Evolutionary conservation across 805 yeast genomes (phyloP).

Genomic region (Pichia scutulata): DNA sequence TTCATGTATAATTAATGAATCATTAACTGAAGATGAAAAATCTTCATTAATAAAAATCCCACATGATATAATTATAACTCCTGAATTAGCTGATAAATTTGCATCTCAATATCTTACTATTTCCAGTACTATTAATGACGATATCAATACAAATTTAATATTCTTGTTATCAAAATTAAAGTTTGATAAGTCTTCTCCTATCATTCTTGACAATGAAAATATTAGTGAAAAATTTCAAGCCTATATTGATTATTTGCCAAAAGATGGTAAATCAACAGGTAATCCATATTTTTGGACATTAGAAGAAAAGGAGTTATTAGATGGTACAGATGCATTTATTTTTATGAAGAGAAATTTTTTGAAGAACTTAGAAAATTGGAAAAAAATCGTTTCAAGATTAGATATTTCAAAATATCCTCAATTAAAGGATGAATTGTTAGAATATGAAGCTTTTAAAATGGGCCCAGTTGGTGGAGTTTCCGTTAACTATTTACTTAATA

Average conservation of each 20-base stretch:
- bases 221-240: constrained; percentile 29
- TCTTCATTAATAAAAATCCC: constrained; percentile 32
- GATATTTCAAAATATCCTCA: constrained; percentile 12
- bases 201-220: constrained; percentile 9
- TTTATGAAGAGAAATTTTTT: constrained; percentile 41
- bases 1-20: constrained; percentile 23
- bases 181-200: constrained; percentile 23
- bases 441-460: constrained; percentile 20
- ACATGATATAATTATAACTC: constrained; percentile 30
- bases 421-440: constrained; percentile 15
- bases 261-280: constrained; percentile 32
- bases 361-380: constrained; percentile 56
- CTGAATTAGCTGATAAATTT: constrained; percentile 26
- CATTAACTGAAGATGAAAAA: constrained; percentile 5
- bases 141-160: constrained; percentile 30
- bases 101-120: constrained; percentile 16
- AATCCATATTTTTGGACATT: constrained; percentile 63
- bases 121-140: background rate
- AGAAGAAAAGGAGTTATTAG: constrained; percentile 41
- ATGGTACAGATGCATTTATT: constrained; percentile 64
- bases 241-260: constrained; percentile 44
- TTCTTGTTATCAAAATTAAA: constrained; percentile 36
- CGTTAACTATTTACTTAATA: constrained; percentile 12
- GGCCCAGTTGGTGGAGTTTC: constrained; percentile 15
- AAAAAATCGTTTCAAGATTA: constrained; percentile 17